These are phyloP conservation scores for Trichoderma harzianum DNA, from an alignment of 2,329 filamentous ascomycete species.

Conservation along the genomic window DNA sequence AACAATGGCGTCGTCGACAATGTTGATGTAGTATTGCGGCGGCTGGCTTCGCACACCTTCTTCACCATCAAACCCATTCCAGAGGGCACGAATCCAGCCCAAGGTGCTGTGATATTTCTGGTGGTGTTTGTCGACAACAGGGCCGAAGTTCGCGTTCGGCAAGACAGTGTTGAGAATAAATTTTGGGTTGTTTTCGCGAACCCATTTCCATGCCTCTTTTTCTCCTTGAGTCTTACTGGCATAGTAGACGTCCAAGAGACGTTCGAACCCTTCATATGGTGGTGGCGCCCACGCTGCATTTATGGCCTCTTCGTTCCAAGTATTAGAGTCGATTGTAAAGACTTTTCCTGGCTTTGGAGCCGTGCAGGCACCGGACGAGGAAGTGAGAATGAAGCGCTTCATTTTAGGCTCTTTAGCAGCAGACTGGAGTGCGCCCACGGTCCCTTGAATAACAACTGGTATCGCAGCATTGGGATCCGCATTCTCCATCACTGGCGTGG, in stretches of 20 bases:
- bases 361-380: conserved; percentile 29
- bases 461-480: conserved; percentile 40
- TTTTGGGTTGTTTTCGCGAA: conserved; percentile 27
- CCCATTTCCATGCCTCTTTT: conserved; percentile 37
- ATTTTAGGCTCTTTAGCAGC: conserved; percentile 35
- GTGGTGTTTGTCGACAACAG: conserved; percentile 20
- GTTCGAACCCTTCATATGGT: conserved; percentile 29
- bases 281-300: conserved; percentile 36
- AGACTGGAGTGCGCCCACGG: conserved; percentile 32
- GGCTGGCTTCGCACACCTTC: not conserved
- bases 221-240: conserved; percentile 40
- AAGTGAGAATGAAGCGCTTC: conserved; percentile 40
- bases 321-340: conserved; percentile 24
- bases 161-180: conserved; percentile 31
- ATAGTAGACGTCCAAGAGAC: conserved; percentile 28
- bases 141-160: conserved; percentile 29
- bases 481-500: conserved; percentile 33
- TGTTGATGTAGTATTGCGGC: not conserved
- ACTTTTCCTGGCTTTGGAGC: conserved; percentile 22
- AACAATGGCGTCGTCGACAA: not conserved
- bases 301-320: conserved; percentile 35
- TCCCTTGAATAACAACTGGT: conserved; percentile 30
- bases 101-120: conserved; percentile 16
- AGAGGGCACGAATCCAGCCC: not conserved
- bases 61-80: not conserved